Evolutionary conservation across 2,329 filamentous ascomycete species (phyloP).

Genomic region (Magnaporthiopsis poae): DNA sequence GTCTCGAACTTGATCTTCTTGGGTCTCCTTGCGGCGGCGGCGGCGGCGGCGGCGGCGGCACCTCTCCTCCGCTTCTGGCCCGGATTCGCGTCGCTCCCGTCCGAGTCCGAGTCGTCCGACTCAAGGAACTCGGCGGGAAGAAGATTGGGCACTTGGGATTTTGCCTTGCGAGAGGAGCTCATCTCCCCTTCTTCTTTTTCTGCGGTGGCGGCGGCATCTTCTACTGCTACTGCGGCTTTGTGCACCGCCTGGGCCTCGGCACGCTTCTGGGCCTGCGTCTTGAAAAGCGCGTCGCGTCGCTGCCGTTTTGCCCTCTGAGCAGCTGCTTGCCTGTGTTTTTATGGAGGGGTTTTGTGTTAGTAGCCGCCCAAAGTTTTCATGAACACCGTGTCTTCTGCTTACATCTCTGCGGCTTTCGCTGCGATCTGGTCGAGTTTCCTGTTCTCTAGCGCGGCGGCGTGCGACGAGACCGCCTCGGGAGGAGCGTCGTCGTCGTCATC

Average conservation of each 20-base stretch:
- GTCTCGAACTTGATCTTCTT: slow-evolving; percentile 36
- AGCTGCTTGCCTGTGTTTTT: slow-evolving; percentile 34
- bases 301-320: slow-evolving; percentile 46
- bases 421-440: slow-evolving; percentile 37
- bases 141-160: slow-evolving; percentile 28
- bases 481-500: slow-evolving; percentile 40
- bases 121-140: slow-evolving; percentile 47
- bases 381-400: slow-evolving; percentile 17
- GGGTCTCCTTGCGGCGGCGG: slow-evolving; percentile 16
- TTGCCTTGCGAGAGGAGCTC: slow-evolving; percentile 7
- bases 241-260: slow-evolving; percentile 15
- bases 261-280: slow-evolving; percentile 44
- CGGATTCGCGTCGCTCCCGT: slow-evolving; percentile 18
- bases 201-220: slow-evolving; percentile 3
- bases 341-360: too few relatives aligned
- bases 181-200: slow-evolving; percentile 23
- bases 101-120: slow-evolving; percentile 35
- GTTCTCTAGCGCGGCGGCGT: slow-evolving; percentile 35
- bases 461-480: slow-evolving; percentile 49
- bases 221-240: slow-evolving; percentile 11
- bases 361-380: too few relatives aligned
- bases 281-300: slow-evolving; percentile 43
- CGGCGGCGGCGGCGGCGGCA: too few relatives aligned
- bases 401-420: slow-evolving; percentile 43
- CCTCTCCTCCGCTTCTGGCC: slow-evolving; percentile 6